phyloP scores from a whole-genome alignment of 805 yeast genomes.

The Saccharomycopsis selenospora region DNA sequence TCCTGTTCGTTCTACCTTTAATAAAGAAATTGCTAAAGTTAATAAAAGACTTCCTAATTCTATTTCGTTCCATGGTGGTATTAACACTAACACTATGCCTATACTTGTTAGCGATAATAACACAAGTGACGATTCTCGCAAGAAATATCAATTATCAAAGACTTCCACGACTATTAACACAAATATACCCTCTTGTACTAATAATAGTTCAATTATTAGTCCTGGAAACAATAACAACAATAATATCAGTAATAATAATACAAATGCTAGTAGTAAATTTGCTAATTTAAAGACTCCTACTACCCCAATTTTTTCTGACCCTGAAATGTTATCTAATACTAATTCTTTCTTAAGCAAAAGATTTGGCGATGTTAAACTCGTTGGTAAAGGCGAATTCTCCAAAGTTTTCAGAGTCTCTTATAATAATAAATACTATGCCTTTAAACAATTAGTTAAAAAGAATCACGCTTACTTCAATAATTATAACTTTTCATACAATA shows the following conservation, averaged over 20 bases:
- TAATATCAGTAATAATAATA: background rate
- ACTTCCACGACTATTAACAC: no score
- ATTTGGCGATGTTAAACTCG: slow-evolving; percentile 52
- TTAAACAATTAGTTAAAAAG: slow-evolving; percentile 38
- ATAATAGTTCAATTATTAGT: background rate
- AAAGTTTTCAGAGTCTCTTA: slow-evolving; percentile 76
- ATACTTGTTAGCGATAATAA: background rate
- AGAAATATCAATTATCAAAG: background rate
- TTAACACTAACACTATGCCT: background rate
- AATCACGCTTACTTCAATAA: background rate
- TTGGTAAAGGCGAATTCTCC: slow-evolving; percentile 88
- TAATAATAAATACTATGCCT: slow-evolving; percentile 62
- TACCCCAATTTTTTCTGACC: slow-evolving; percentile 18
- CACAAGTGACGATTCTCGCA: background rate
- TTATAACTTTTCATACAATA: slow-evolving; percentile 1
- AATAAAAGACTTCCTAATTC: background rate
- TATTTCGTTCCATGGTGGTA: background rate
- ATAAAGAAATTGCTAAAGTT: background rate
- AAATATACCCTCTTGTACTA: no score
- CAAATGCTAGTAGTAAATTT: background rate
- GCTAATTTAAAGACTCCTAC: slow-evolving; percentile 16
- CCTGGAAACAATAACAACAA: background rate
- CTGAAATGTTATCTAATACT: slow-evolving; percentile 18
- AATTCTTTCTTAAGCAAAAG: slow-evolving; percentile 41
- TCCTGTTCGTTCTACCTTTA: slow-evolving; percentile 3